These are phyloP conservation scores for Capsicum pubescens DNA, from an alignment of 257 asterid species.

Conservation along the genomic window DNA sequence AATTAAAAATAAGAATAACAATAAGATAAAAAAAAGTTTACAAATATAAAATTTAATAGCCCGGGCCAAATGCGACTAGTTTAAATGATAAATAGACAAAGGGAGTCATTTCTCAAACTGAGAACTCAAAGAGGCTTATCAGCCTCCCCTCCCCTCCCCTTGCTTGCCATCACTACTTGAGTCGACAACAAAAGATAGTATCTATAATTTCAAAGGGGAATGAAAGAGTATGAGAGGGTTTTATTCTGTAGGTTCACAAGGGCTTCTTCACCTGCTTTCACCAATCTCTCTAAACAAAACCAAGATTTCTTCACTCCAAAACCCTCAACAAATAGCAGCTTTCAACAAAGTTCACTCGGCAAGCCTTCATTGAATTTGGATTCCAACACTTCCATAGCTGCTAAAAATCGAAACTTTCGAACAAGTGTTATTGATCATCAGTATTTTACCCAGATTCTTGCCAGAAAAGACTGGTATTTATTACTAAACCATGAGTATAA, in stretches of 20 bases:
- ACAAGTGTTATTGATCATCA: slow-evolving; percentile 57
- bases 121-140: too few relatives aligned
- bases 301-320: slow-evolving; percentile 27
- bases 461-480: slow-evolving; percentile 81
- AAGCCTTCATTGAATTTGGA: slow-evolving; percentile 29
- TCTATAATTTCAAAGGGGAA: neutral
- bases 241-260: slow-evolving; percentile 66
- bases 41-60: too few relatives aligned
- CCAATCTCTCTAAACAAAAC: slow-evolving; percentile 34
- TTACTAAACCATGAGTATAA: slow-evolving; percentile 72
- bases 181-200: too few relatives aligned
- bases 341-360: slow-evolving; percentile 49
- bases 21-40: too few relatives aligned
- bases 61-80: too few relatives aligned
- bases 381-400: slow-evolving; percentile 43
- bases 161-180: too few relatives aligned
- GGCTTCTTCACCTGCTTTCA: slow-evolving; percentile 49
- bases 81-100: too few relatives aligned
- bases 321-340: slow-evolving; percentile 20
- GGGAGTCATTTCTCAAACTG: too few relatives aligned
- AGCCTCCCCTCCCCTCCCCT: too few relatives aligned
- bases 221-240: slow-evolving; percentile 63
- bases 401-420: slow-evolving; percentile 30
- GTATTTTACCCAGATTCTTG: slow-evolving; percentile 58
- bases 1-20: too few relatives aligned